A percentile compares a stretch with the other conserved stretches of the same genome.
phyloP scores from a whole-genome alignment of 2,329 filamentous ascomycete species.

The Fusarium sulawesiense region DNA sequence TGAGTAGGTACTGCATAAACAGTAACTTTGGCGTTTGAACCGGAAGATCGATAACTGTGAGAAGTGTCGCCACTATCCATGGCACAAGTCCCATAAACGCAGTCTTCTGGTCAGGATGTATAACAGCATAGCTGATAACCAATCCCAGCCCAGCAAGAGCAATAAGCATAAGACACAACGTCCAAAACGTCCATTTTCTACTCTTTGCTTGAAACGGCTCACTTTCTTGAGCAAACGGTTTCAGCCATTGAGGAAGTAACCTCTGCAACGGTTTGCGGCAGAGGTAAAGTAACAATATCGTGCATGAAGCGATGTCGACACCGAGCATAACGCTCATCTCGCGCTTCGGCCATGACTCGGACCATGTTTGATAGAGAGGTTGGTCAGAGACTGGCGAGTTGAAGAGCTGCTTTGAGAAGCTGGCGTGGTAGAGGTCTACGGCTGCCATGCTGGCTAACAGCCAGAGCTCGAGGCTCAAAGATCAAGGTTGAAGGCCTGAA shows the following conservation, averaged over 20 bases:
- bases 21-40: constrained; percentile 56
- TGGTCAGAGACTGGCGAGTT: not conserved
- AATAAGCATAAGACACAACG: constrained; percentile 50
- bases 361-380: constrained; percentile 5
- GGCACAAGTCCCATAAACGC: constrained; percentile 53
- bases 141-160: constrained; percentile 51
- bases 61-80: constrained; percentile 53
- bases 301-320: constrained; percentile 45
- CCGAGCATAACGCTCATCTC: constrained; percentile 37
- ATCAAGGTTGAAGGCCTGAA: constrained; percentile 1
- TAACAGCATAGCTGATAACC: constrained; percentile 47
- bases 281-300: constrained; percentile 48
- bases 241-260: constrained; percentile 55
- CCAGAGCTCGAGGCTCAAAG: constrained; percentile 1
- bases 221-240: constrained; percentile 58
- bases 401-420: constrained; percentile 29
- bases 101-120: constrained; percentile 44
- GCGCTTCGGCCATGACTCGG: constrained; percentile 2
- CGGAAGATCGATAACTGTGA: constrained; percentile 54
- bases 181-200: constrained; percentile 55
- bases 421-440: constrained; percentile 25
- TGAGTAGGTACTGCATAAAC: constrained; percentile 53
- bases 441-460: constrained; percentile 19
- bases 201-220: constrained; percentile 35
- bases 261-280: constrained; percentile 42